These are phyloP conservation scores for Fonsecaea pedrosoi DNA, from an alignment of 2,329 filamentous ascomycete species.

Conservation along the genomic window DNA sequence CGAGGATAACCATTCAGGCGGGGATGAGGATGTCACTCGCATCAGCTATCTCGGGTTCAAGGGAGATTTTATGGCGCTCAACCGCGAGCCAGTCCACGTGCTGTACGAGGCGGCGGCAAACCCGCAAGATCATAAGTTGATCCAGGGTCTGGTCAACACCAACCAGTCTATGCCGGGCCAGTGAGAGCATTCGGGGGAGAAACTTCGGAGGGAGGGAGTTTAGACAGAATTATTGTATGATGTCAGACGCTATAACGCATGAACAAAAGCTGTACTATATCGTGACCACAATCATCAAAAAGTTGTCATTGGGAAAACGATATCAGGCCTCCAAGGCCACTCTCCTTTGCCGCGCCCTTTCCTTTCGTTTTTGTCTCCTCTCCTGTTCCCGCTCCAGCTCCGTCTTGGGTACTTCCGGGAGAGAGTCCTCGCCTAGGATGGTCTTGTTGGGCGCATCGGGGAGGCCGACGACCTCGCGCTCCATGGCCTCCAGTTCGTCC, in stretches of 20 bases:
- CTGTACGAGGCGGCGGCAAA: conserved; percentile 94
- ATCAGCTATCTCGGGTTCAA: conserved; percentile 89
- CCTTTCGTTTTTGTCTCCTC: conserved; percentile 44
- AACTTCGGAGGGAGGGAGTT: background rate
- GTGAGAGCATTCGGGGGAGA: conserved; percentile 39
- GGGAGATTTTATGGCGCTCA: conserved; percentile 89
- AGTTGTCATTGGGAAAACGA: conserved; percentile 27
- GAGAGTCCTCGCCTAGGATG: conserved; percentile 38
- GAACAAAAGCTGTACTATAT: conserved; percentile 21
- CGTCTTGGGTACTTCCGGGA: conserved; percentile 51
- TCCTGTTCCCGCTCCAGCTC: conserved; percentile 42
- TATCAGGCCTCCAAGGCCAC: conserved; percentile 39
- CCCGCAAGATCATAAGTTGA: conserved; percentile 76
- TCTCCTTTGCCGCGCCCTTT: conserved; percentile 44
- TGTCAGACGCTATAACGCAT: conserved; percentile 13
- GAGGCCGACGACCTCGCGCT: conserved; percentile 63
- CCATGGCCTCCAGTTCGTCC: conserved; percentile 85
- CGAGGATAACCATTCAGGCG: conserved; percentile 84
- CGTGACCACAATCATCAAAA: conserved; percentile 18
- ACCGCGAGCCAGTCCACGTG: conserved; percentile 81
- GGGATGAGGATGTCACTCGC: conserved; percentile 78
- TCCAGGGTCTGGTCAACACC: conserved; percentile 51
- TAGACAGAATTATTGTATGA: background rate
- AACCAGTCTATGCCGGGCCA: conserved; percentile 52
- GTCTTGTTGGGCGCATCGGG: conserved; percentile 43